Conservation (phyloP, 73 alveolate genomes). For the Breviolum minutum region DNA sequence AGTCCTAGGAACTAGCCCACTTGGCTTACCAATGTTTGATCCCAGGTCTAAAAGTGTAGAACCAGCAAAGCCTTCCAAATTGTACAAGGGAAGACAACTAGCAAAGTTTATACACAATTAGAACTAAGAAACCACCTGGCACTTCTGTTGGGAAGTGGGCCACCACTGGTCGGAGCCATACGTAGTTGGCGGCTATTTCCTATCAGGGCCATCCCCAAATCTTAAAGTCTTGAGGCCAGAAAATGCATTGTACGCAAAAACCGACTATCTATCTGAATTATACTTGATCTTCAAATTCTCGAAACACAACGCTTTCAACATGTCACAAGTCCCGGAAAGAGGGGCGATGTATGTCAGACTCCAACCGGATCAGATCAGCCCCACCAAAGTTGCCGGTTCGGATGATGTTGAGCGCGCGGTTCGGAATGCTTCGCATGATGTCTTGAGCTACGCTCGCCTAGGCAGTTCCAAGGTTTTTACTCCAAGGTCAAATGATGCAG, state of each 20-base stretch:
- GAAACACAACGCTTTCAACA: background rate
- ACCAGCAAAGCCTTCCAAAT: too few relatives aligned
- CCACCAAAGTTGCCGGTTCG: background rate
- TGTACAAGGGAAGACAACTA: too few relatives aligned
- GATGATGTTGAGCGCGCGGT: conserved; percentile 1
- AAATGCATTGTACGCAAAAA: background rate
- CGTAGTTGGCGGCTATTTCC: conserved; percentile 4
- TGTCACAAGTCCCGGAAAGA: background rate
- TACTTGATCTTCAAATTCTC: background rate
- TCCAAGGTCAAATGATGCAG: too few relatives aligned
- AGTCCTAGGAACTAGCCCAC: background rate
- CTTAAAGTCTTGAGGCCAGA: background rate
- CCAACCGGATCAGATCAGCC: background rate
- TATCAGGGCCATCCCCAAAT: background rate
- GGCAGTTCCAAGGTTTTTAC: background rate
- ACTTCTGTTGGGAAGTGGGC: background rate
- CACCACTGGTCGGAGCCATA: background rate
- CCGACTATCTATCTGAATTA: background rate
- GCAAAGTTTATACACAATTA: too few relatives aligned
- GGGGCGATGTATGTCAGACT: background rate
- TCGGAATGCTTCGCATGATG: background rate
- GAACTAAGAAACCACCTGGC: background rate
- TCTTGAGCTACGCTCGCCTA: background rate
- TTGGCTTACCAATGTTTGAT: too few relatives aligned
- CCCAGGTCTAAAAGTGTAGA: too few relatives aligned